Percentiles rank a stretch among this genome's conserved stretches.
phyloP scores from a whole-genome alignment of 805 yeast genomes.

The Debaryomyces maramus region DNA sequence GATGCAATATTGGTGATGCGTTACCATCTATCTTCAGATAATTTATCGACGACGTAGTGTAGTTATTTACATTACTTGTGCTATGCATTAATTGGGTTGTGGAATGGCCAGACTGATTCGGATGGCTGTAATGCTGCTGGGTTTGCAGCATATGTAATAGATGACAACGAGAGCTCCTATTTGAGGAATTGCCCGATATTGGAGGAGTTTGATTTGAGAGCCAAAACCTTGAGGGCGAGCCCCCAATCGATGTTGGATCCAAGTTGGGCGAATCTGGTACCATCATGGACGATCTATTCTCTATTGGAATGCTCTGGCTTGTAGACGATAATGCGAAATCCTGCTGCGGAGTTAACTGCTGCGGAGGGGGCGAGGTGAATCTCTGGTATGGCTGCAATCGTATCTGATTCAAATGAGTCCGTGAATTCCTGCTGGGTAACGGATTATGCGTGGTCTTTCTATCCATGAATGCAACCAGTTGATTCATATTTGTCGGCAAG shows the following conservation, averaged over 20 bases:
- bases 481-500: not conserved
- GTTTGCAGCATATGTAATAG: constrained; percentile 14
- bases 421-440: constrained; percentile 21
- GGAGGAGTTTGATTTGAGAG: constrained; percentile 57
- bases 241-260: constrained; percentile 51
- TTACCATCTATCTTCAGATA: constrained; percentile 12
- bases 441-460: constrained; percentile 13
- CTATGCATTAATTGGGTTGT: not conserved
- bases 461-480: constrained; percentile 12
- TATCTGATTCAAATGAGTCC: constrained; percentile 28
- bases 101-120: not conserved
- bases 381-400: constrained; percentile 38
- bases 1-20: constrained; percentile 34
- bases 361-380: constrained; percentile 32
- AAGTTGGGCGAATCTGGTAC: constrained; percentile 55
- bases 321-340: constrained; percentile 10
- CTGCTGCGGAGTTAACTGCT: constrained; percentile 3
- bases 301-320: constrained; percentile 32
- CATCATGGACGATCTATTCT: constrained; percentile 3
- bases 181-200: constrained; percentile 24
- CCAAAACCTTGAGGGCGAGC: constrained; percentile 57
- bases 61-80: constrained; percentile 2
- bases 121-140: constrained; percentile 17
- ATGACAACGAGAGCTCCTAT: constrained; percentile 19
- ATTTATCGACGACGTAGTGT: constrained; percentile 3